phyloP scores from a whole-genome alignment of 2,329 filamentous ascomycete genomes.

The Alternaria consortialis region DNA sequence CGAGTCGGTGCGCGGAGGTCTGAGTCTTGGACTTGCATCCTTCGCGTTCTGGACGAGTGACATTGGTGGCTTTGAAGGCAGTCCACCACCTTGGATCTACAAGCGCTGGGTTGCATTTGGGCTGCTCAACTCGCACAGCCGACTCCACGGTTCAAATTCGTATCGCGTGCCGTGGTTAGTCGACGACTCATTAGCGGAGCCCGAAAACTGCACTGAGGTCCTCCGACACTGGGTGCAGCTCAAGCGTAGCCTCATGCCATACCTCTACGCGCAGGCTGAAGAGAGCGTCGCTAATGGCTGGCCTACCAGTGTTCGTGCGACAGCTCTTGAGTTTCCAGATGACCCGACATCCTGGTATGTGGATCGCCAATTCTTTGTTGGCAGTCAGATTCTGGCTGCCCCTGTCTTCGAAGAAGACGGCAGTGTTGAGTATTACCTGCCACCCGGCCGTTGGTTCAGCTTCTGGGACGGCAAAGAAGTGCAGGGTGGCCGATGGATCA shows the following conservation, averaged over 20 bases:
- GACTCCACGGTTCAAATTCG: slow-evolving; percentile 73
- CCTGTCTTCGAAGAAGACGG: slow-evolving; percentile 71
- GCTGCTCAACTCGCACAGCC: slow-evolving; percentile 73
- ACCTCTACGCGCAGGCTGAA: slow-evolving; percentile 63
- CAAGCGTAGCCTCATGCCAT: slow-evolving; percentile 67
- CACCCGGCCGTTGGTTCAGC: slow-evolving; percentile 60
- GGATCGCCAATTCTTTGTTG: slow-evolving; percentile 79
- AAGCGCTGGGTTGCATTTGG: slow-evolving; percentile 83
- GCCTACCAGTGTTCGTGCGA: slow-evolving; percentile 68
- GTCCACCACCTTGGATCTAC: slow-evolving; percentile 73
- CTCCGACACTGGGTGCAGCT: slow-evolving; percentile 63
- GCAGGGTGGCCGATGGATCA: slow-evolving; percentile 56
- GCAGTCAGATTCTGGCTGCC: slow-evolving; percentile 68
- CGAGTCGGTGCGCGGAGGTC: slow-evolving; percentile 72
- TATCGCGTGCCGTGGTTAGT: slow-evolving; percentile 81
- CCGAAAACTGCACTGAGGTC: slow-evolving; percentile 61
- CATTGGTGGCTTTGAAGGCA: slow-evolving; percentile 77
- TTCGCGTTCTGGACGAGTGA: slow-evolving; percentile 76
- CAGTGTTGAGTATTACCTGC: slow-evolving; percentile 72
- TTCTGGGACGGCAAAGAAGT: slow-evolving; percentile 57
- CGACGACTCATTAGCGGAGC: slow-evolving; percentile 66
- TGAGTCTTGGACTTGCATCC: slow-evolving; percentile 70
- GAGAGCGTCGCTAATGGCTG: slow-evolving; percentile 63
- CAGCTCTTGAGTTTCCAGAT: slow-evolving; percentile 75
- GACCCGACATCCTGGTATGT: slow-evolving; percentile 74